Percentiles rank a stretch among this genome's conserved stretches.
phyloP scores from a whole-genome alignment of 257 asterid genomes.

The Gynochthodes officinalis region DNA sequence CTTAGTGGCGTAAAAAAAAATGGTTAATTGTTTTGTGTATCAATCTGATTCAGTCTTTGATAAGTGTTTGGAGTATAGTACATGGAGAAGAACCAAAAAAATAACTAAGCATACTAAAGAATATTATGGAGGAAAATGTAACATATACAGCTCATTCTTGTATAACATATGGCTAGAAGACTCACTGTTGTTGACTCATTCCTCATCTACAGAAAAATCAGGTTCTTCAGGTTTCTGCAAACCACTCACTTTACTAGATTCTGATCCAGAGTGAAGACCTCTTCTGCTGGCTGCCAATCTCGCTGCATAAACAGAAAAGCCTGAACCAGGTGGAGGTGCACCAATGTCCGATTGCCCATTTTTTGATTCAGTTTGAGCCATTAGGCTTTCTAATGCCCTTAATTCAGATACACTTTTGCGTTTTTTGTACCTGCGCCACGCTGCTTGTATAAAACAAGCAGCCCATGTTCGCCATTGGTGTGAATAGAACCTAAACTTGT shows the following conservation, averaged over 20 bases:
- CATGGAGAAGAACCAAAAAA: no score
- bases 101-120: neutral
- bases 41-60: no score
- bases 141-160: slow-evolving; percentile 14
- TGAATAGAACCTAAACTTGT: slow-evolving; percentile 85
- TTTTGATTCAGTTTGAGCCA: slow-evolving; percentile 11
- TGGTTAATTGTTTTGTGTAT: no score
- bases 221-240: slow-evolving; percentile 89
- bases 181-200: slow-evolving; percentile 19
- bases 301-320: slow-evolving; percentile 42
- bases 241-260: slow-evolving; percentile 41
- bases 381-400: slow-evolving; percentile 40
- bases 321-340: slow-evolving; percentile 29
- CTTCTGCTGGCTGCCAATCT: slow-evolving; percentile 58
- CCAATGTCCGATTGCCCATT: slow-evolving; percentile 4
- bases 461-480: slow-evolving; percentile 99
- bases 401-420: slow-evolving; percentile 51
- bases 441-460: slow-evolving; percentile 81
- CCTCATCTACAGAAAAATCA: slow-evolving; percentile 80
- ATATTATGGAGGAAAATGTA: slow-evolving; percentile 1
- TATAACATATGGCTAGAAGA: neutral
- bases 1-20: no score
- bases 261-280: slow-evolving; percentile 44
- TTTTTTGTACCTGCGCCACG: slow-evolving; percentile 76
- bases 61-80: no score